phyloP scores from a whole-genome alignment of 495 filamentous ascomycete genomes.

The Chaetomium tenue region DNA sequence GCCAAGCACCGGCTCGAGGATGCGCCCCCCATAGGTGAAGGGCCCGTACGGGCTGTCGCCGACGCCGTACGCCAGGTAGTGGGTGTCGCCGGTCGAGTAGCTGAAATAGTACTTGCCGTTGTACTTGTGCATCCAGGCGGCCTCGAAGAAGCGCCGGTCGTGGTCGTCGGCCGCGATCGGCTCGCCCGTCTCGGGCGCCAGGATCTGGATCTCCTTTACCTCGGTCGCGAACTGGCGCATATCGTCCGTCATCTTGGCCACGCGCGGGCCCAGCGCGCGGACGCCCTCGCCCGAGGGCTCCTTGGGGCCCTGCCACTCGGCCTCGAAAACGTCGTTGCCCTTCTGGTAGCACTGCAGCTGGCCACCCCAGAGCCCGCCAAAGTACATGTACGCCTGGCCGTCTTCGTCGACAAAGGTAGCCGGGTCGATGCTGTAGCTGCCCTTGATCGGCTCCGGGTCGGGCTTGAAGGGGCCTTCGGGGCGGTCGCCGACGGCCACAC shows the following conservation, averaged over 20 bases:
- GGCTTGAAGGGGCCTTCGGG: constrained; percentile 59
- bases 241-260: constrained; percentile 59
- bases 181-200: constrained; percentile 57
- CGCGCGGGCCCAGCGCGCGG: constrained; percentile 56
- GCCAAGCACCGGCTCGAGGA: constrained; percentile 70
- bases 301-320: constrained; percentile 46
- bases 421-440: constrained; percentile 63
- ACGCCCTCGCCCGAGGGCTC: constrained; percentile 54
- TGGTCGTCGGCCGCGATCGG: constrained; percentile 63
- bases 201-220: constrained; percentile 54
- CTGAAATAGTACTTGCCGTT: constrained; percentile 68
- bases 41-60: constrained; percentile 62
- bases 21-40: constrained; percentile 66
- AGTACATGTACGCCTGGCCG: constrained; percentile 60
- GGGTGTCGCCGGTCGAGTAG: constrained; percentile 73
- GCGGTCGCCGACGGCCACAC: constrained; percentile 54
- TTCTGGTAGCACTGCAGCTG: constrained; percentile 58
- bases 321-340: constrained; percentile 51
- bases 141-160: constrained; percentile 74
- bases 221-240: constrained; percentile 57
- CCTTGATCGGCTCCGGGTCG: constrained; percentile 57
- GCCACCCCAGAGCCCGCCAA: constrained; percentile 70
- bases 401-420: constrained; percentile 64
- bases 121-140: constrained; percentile 70
- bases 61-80: constrained; percentile 64